These are phyloP conservation scores for Hypseocharis bilobata DNA, from an alignment of 441 rosid species.

Conservation along the genomic window DNA sequence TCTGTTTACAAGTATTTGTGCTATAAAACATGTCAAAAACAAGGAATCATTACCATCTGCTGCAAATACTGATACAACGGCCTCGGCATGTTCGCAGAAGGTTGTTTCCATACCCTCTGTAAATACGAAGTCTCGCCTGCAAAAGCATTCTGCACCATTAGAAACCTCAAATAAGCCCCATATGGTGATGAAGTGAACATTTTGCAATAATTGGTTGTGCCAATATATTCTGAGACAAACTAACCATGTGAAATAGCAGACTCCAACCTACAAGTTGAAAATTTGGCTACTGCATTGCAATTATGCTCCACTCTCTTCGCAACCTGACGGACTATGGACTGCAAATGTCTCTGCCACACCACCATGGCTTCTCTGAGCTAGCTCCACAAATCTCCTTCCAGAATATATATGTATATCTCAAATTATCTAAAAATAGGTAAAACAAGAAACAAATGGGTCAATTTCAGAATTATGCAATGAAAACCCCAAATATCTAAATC, in stretches of 20 bases:
- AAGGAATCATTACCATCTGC: constrained; percentile 35
- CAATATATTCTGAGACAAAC: constrained; percentile 6
- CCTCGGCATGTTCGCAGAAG: constrained; percentile 28
- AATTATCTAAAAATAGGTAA: too few relatives aligned
- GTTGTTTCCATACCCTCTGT: constrained; percentile 28
- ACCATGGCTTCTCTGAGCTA: constrained; percentile 53
- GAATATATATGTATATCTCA: too few relatives aligned
- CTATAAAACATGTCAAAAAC: not conserved
- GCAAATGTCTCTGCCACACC: constrained; percentile 63
- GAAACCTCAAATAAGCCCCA: not conserved
- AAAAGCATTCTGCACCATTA: constrained; percentile 9
- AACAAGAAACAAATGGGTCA: too few relatives aligned
- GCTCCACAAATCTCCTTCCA: too few relatives aligned
- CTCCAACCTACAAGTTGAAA: constrained; percentile 28
- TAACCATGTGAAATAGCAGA: constrained; percentile 30
- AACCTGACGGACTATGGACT: constrained; percentile 37
- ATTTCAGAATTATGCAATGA: too few relatives aligned
- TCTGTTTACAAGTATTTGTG: too few relatives aligned
- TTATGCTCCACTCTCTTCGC: constrained; percentile 35
- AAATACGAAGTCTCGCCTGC: constrained; percentile 31
- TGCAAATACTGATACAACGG: constrained; percentile 62
- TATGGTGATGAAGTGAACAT: not conserved
- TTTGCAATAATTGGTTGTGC: not conserved
- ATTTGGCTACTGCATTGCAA: constrained; percentile 27
- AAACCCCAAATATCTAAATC: too few relatives aligned